Conservation (phyloP, 331 rosid species). For the Telfairia occidentalis region DNA sequence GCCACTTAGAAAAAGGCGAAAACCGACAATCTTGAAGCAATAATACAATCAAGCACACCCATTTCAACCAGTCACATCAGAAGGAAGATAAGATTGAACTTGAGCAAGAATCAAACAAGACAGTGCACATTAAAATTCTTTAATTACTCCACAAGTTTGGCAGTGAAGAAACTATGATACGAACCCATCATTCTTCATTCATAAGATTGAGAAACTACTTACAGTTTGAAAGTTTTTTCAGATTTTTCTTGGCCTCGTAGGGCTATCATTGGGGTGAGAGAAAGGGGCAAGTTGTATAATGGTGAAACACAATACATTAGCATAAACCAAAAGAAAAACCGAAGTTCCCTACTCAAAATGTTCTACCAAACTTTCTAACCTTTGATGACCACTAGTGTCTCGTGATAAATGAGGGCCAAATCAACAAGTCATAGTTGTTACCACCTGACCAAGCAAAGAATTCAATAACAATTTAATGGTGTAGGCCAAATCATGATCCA, state of each 20-base stretch:
- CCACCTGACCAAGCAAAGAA: conserved; percentile 1
- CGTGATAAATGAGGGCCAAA: conserved; percentile 2
- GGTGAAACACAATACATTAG: background rate
- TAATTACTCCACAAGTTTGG: background rate
- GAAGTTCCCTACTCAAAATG: background rate
- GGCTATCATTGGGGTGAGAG: background rate
- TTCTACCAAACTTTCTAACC: background rate
- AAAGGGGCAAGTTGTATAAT: no score
- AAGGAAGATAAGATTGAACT: background rate
- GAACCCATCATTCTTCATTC: background rate
- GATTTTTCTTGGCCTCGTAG: background rate
- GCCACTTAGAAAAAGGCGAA: background rate
- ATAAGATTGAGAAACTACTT: background rate
- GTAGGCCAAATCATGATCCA: background rate
- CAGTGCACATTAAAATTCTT: background rate
- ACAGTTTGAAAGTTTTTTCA: background rate
- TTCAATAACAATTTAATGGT: background rate
- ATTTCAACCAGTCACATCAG: conserved; percentile 1
- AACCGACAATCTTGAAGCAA: conserved; percentile 1
- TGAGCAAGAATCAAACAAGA: background rate
- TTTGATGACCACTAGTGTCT: background rate
- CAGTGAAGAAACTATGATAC: background rate
- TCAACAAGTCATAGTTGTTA: background rate
- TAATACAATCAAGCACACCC: background rate
- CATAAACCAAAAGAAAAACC: background rate